Conservation (phyloP, 1,284 basidiomycete genomes). For the Bondarzewia mesenterica region DNA sequence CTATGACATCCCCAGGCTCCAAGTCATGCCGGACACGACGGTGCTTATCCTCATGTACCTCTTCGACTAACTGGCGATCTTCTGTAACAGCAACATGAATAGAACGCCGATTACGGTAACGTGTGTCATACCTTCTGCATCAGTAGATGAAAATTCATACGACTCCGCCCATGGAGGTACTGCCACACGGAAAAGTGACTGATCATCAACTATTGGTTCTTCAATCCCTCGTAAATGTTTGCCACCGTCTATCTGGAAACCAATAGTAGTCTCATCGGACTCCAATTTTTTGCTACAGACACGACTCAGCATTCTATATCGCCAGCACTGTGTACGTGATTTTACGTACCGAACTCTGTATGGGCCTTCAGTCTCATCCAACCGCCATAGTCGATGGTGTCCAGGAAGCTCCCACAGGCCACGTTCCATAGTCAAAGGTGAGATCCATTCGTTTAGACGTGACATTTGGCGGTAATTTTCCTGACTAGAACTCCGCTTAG, state of each 20-base stretch:
- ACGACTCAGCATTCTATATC: no score
- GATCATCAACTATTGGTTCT: conserved; percentile 49
- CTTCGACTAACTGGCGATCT: conserved; percentile 57
- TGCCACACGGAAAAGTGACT: conserved; percentile 54
- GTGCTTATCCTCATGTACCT: conserved; percentile 71
- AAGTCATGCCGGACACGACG: conserved; percentile 77
- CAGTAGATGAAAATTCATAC: conserved; percentile 63
- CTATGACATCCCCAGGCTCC: conserved; percentile 85
- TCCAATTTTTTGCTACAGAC: conserved; percentile 63
- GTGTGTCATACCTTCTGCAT: conserved; percentile 43
- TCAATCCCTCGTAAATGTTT: conserved; percentile 47
- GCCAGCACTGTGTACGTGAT: background rate
- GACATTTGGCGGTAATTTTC: conserved; percentile 66
- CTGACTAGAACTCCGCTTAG: conserved; percentile 35
- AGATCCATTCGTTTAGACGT: conserved; percentile 49
- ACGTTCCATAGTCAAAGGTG: conserved; percentile 57
- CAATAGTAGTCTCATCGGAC: conserved; percentile 43
- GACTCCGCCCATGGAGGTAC: conserved; percentile 75
- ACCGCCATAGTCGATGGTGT: conserved; percentile 50
- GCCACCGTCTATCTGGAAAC: conserved; percentile 41
- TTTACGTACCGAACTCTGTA: conserved; percentile 62
- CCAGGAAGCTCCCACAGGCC: conserved; percentile 70
- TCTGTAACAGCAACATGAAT: conserved; percentile 8
- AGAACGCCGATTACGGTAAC: background rate
- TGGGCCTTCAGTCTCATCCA: conserved; percentile 88